Base-by-base conservation (phyloP, 2,329 filamentous ascomycete species). In the Blumeriella jaapii region DNA sequence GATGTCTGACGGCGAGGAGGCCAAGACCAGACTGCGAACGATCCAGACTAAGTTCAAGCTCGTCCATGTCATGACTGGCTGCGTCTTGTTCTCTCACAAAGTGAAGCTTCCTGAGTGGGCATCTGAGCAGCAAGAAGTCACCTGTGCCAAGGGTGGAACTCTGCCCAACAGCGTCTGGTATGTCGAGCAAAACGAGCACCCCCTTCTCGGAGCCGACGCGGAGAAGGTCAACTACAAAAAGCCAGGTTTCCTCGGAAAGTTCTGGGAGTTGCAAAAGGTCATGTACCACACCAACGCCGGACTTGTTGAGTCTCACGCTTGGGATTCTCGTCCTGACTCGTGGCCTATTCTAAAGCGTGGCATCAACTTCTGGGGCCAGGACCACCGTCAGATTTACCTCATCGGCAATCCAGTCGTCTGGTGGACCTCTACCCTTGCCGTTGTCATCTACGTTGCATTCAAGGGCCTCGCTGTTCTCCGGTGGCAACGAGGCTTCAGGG, bases 251-350 rank as follows among this genome's bases (percentile, higher is more conserved):
- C 78, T 98, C 44, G 85, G 84, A 54, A 98, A 98, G 60, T 98
- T 98, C 66, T 86, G 81, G 75, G 91, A 98, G 63, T 70, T 98
- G 28, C 87, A 98, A 57, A 79, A 82, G 60, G 91, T 98, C 45
- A 98, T 98, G 91, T 98, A 91, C 91, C 86, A 73, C 52, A 98
- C 91, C 22, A 98, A 98, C 56, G 91, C 91, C 19, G 91, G 91
- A 27, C 74, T 98, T 31, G 84, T 91, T 16, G 91, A 98, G 54
- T 94, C 87, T 12, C 91, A 98, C 56, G 85, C 87, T 34, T 98
- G 93, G 91, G 91, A 98, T 58, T 96, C 91, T 29, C 82, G 91
- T 29, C 91, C 91, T 19, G 74, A 77, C 20, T 89, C 86, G 5
- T 98, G 91, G 91, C 91, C 91, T 14, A 73, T 93, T 38, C 74